Evolutionary conservation across 225 moss, liverwort and hornwort genomes (phyloP).

Genomic region (Climacium dendroides): DNA sequence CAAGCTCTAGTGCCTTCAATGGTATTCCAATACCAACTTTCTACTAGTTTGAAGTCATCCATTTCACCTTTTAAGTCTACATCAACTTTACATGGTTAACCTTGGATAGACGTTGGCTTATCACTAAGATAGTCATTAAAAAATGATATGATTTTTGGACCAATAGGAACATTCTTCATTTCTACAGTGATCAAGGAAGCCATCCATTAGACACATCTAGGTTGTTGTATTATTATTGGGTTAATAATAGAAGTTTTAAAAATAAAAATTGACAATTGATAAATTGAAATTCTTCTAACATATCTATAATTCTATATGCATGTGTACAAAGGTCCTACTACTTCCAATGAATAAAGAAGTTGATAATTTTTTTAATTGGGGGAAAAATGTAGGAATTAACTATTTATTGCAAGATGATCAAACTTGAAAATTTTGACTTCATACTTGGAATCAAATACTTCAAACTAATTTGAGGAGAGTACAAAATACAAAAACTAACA

Average conservation of each 20-base stretch:
- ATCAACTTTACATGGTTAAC: accelerated
- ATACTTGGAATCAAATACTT: accelerated
- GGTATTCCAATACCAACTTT: background rate
- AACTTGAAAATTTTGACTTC: background rate
- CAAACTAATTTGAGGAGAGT: background rate
- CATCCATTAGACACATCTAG: background rate
- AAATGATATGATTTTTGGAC: accelerated
- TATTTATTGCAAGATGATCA: background rate
- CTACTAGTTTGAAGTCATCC: background rate
- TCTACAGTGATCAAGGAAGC: accelerated
- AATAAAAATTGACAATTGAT: accelerated
- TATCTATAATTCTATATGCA: background rate
- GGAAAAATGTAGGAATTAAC: background rate
- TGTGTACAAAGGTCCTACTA: accelerated
- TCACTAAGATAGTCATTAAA: accelerated
- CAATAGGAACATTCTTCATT: background rate
- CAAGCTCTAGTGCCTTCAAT: accelerated
- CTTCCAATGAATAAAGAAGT: accelerated
- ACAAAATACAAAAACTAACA: background rate
- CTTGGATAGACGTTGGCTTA: accelerated
- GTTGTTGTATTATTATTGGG: accelerated
- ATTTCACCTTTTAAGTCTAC: accelerated
- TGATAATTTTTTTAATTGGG: accelerated
- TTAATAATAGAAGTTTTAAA: background rate
- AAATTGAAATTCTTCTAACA: too few relatives aligned